Evolutionary conservation across 2,329 filamentous ascomycete species (phyloP).

Genomic region (Botrytis tulipae): DNA sequence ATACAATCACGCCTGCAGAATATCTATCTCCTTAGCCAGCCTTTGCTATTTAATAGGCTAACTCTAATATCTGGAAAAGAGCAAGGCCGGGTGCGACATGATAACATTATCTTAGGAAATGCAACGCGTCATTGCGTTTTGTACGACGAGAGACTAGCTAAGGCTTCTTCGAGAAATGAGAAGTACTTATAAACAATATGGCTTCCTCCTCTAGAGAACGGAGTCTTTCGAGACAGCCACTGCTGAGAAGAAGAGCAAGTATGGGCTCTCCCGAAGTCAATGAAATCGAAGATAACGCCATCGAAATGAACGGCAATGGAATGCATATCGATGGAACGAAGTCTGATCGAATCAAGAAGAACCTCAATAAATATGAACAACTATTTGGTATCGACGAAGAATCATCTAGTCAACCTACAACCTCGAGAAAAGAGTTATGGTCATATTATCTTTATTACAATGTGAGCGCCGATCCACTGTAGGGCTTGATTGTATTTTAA

Average conservation of each 20-base stretch:
- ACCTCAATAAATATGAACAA: conserved; percentile 37
- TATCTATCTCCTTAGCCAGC: background rate
- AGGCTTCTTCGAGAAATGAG: background rate
- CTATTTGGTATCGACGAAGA: conserved; percentile 42
- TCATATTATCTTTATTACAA: conserved; percentile 47
- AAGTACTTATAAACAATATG: background rate
- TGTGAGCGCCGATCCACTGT: conserved; percentile 24
- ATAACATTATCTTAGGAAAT: background rate
- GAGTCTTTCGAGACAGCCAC: conserved; percentile 1
- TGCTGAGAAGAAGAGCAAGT: background rate
- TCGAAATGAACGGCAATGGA: conserved; percentile 19
- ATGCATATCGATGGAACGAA: conserved; percentile 21
- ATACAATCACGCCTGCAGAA: background rate
- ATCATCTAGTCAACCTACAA: conserved; percentile 42
- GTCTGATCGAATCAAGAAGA: conserved; percentile 28
- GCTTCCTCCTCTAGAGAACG: conserved; percentile 4
- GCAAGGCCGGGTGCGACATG: background rate
- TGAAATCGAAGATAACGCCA: conserved; percentile 19
- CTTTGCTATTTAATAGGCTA: background rate
- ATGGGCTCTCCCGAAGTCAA: conserved; percentile 15
- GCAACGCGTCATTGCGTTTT: conserved; percentile 6
- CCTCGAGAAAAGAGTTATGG: conserved; percentile 44
- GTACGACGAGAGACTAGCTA: background rate
- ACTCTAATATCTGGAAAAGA: background rate
- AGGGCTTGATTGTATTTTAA: background rate